phyloP scores from a whole-genome alignment of 164 flowering plant species.

The Santalum album region DNA sequence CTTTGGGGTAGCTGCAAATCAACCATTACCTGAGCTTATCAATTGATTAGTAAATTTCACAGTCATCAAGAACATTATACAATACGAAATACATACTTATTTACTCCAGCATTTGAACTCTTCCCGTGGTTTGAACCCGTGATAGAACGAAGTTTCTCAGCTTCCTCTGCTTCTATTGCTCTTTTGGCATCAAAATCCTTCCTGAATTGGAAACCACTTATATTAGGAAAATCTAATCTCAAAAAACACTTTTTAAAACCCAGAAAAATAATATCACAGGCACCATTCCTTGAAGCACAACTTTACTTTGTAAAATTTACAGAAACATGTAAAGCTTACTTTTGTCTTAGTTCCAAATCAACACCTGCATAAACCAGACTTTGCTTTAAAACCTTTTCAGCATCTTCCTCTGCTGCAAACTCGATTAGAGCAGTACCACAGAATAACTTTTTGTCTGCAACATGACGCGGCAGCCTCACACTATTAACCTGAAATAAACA shows the following conservation, averaged over 20 bases:
- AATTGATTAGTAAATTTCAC: neutral
- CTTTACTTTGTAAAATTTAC: no score
- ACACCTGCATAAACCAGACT: conserved; percentile 55
- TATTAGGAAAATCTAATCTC: neutral
- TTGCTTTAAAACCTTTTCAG: conserved; percentile 48
- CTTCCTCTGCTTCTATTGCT: conserved; percentile 32
- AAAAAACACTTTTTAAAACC: no score
- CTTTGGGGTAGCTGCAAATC: conserved; percentile 74
- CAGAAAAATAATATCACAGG: no score
- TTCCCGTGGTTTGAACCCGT: conserved; percentile 22
- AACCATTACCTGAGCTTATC: conserved; percentile 1
- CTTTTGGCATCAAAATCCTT: conserved; percentile 71
- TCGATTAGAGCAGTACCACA: conserved; percentile 87
- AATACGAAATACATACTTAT: conserved; percentile 28
- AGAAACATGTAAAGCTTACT: conserved; percentile 38
- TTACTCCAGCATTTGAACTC: conserved; percentile 23
- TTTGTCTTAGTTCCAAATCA: conserved; percentile 63
- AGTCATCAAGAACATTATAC: neutral
- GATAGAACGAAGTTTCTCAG: conserved; percentile 27
- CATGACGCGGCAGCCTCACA: conserved; percentile 87
- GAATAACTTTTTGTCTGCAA: conserved; percentile 64
- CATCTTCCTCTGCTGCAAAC: conserved; percentile 82
- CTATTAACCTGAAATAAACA: conserved; percentile 64
- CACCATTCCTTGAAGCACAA: no score
- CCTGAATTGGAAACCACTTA: conserved; percentile 27